Evolutionary conservation across 2,329 filamentous ascomycete species (phyloP).

Genomic region (Pseudogymnoascus sp.): DNA sequence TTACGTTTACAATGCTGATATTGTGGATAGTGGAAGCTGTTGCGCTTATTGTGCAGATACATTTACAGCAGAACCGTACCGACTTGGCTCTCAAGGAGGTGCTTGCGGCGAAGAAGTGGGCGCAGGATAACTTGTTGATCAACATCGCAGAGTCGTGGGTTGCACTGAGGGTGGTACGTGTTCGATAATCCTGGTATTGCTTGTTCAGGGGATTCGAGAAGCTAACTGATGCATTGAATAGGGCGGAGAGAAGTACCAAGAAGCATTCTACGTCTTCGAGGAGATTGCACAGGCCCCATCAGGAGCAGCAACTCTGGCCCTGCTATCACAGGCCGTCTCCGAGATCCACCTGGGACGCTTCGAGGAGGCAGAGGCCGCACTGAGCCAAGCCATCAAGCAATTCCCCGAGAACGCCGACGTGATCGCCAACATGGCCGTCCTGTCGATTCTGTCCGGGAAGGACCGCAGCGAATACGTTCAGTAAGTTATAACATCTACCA

Average conservation of each 20-base stretch:
- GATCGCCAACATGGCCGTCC: slow-evolving; percentile 74
- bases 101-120: slow-evolving; percentile 77
- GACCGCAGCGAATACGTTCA: slow-evolving; percentile 52
- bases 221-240: slow-evolving; percentile 33
- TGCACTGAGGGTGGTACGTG: slow-evolving; percentile 69
- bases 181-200: background rate
- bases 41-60: slow-evolving; percentile 82
- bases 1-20: slow-evolving; percentile 15
- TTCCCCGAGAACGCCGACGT: slow-evolving; percentile 64
- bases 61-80: slow-evolving; percentile 82
- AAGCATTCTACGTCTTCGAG: slow-evolving; percentile 95
- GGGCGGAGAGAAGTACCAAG: slow-evolving; percentile 94
- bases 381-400: slow-evolving; percentile 71
- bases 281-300: slow-evolving; percentile 84
- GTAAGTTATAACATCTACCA: slow-evolving; percentile 39
- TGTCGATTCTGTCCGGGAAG: slow-evolving; percentile 70
- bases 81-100: slow-evolving; percentile 91
- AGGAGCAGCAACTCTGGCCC: slow-evolving; percentile 64
- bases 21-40: slow-evolving; percentile 58
- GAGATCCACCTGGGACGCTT: slow-evolving; percentile 84
- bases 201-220: background rate
- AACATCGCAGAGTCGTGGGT: slow-evolving; percentile 96
- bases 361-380: slow-evolving; percentile 80
- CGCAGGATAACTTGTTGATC: slow-evolving; percentile 86
- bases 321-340: slow-evolving; percentile 82